These are phyloP conservation scores for Pichia sp. DNA, from an alignment of 1,139 yeast genomes.

Conservation along the genomic window DNA sequence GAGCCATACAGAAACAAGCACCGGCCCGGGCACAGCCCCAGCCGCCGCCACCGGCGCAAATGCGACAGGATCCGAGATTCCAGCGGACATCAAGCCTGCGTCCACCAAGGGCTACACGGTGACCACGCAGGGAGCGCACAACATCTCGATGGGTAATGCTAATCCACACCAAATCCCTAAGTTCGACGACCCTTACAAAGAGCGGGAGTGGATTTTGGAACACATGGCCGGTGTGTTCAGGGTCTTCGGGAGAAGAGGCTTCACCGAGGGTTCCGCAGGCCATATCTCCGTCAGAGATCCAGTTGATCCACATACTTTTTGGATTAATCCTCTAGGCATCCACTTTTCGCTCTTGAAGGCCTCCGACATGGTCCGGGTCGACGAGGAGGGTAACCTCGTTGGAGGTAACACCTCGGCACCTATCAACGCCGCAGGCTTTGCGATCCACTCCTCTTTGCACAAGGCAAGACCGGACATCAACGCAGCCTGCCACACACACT, in stretches of 20 bases:
- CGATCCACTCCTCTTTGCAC: conserved; percentile 74
- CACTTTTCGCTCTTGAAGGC: conserved; percentile 70
- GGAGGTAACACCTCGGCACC: conserved; percentile 41
- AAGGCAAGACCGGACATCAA: conserved; percentile 72
- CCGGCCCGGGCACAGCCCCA: neutral
- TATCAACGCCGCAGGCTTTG: conserved; percentile 76
- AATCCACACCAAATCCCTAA: conserved; percentile 50
- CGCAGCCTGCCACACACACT: conserved; percentile 82
- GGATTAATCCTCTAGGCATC: conserved; percentile 75
- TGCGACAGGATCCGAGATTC: conserved; percentile 10
- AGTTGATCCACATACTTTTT: conserved; percentile 61
- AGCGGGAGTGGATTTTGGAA: conserved; percentile 61
- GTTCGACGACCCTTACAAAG: conserved; percentile 46
- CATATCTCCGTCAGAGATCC: conserved; percentile 81
- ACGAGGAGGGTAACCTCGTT: conserved; percentile 58
- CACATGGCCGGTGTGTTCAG: conserved; percentile 85
- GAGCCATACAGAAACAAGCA: neutral
- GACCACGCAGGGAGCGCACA: conserved; percentile 42
- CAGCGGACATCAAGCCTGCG: conserved; percentile 21
- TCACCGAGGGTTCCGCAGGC: conserved; percentile 75
- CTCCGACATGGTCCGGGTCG: conserved; percentile 72
- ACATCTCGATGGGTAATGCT: conserved; percentile 45
- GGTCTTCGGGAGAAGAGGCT: conserved; percentile 69
- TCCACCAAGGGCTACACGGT: conserved; percentile 38
- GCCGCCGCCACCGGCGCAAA: neutral